phyloP scores from a whole-genome alignment of 345 rosid genomes.

The Syzygium jambos region DNA sequence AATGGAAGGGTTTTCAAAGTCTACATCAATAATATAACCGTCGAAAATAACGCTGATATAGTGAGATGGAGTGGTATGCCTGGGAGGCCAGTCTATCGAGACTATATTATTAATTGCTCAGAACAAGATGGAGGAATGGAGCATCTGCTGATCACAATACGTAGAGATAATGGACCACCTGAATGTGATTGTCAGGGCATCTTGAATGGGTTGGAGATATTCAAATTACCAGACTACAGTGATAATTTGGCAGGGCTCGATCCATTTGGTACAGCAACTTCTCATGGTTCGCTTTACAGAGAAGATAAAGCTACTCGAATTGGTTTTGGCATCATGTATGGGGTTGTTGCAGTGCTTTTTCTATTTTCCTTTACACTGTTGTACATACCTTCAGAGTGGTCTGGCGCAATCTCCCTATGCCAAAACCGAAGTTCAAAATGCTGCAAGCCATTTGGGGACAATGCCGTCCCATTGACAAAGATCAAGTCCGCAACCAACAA shows the following conservation, averaged over 20 bases:
- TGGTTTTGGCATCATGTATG: no score
- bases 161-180: background rate
- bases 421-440: background rate
- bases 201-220: conserved; percentile 26
- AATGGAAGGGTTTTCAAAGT: conserved; percentile 8
- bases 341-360: background rate
- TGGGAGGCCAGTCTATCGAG: conserved; percentile 11
- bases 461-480: conserved; percentile 16
- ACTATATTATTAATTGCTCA: background rate
- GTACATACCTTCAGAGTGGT: background rate
- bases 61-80: background rate
- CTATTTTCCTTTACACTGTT: background rate
- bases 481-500: conserved; percentile 12
- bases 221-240: conserved; percentile 11
- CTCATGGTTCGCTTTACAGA: background rate
- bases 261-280: background rate
- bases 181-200: conserved; percentile 5
- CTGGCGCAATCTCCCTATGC: fast-evolving
- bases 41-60: conserved; percentile 1
- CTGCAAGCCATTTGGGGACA: background rate
- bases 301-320: no score
- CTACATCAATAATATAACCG: conserved; percentile 7
- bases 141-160: background rate
- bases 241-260: conserved; percentile 16
- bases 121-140: no score